A percentile compares a stretch with the other conserved stretches of the same genome.
phyloP scores from a whole-genome alignment of 306 rosid species.

The Pueraria montana region DNA sequence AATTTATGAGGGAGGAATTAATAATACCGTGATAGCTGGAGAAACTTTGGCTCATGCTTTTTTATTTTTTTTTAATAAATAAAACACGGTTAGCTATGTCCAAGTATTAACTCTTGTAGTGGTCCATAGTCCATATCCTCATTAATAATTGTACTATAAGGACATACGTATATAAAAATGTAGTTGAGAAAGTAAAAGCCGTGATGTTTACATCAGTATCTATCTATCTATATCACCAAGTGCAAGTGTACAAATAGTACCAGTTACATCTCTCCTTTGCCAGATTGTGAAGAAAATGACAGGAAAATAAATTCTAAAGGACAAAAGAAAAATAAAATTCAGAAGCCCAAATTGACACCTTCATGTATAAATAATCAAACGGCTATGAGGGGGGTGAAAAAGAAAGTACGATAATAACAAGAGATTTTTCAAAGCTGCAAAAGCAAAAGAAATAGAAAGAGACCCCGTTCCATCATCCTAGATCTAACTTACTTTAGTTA shows the following conservation, averaged over 20 bases:
- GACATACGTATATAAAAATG: constrained; percentile 17
- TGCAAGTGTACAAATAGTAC: constrained; percentile 49
- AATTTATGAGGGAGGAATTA: not conserved
- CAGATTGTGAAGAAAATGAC: constrained; percentile 62
- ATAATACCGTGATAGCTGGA: not conserved
- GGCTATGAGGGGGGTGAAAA: constrained; percentile 42
- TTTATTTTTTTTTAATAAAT: not conserved
- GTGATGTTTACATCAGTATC: constrained; percentile 41
- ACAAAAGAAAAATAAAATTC: not conserved
- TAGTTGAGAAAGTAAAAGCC: constrained; percentile 48
- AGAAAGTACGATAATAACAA: constrained; percentile 20
- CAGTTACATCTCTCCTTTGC: constrained; percentile 50
- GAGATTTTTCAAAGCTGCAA: constrained; percentile 60
- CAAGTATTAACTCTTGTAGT: not conserved
- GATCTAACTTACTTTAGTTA: constrained; percentile 55
- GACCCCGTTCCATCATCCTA: constrained; percentile 43
- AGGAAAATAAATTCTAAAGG: constrained; percentile 30
- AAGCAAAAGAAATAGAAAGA: constrained; percentile 58
- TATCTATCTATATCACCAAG: constrained; percentile 38
- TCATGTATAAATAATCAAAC: constrained; percentile 15
- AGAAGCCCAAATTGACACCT: constrained; percentile 39
- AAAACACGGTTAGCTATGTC: not conserved
- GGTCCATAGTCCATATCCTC: constrained; percentile 2
- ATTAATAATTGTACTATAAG: constrained; percentile 29
- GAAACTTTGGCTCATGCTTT: not conserved